Evolutionary conservation across 306 rosid species (phyloP), one percentile per base, ranked within the genome.

Genomic region (Hippophae tibetana): DNA sequence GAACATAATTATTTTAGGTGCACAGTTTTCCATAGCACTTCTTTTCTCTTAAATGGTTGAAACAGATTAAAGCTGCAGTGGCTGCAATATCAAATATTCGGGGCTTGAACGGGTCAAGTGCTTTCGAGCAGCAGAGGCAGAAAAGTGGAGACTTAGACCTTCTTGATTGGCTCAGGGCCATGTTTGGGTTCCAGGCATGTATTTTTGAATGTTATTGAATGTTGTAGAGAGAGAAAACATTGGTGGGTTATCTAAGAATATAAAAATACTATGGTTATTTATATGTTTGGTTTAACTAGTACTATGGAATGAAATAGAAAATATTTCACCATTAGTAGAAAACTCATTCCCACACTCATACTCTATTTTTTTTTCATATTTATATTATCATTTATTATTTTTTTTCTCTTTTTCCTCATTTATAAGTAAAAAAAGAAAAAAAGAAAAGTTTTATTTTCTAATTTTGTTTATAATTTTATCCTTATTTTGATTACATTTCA

Each of bases 111-210:
- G 87, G 96, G 95, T 92, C 98, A 7, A 74, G 67, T 79, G 44
- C 89, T 51, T 87, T 87, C 40, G 96, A 90, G 80, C 87, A 70
- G 53, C 84, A 73, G 11, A 79, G 95, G 74, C 97, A 87, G 74
- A 81, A 70, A 80, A 72, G 84, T 53, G 95, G 87, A 48, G 96
- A 90, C 42, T 63, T 85, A 62, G 98, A 90, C 78, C 70, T 90
- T 55, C 96, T 90, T 62, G 96, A 90, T 81, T 90, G 97, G 97
- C 86, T 90, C 43, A 87, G 90, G 79, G 82, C 94, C 75, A 90
- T 81, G 90, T 90, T 90, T 54, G 97, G 97, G 25, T 90, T 90
- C 69, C 97, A 90, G 97, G 97, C 70, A 76, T 31, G 81, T 72
- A 53, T 13, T 42, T 40, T 62, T 54, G 38, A 45, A 9, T 40